Evolutionary conservation across 164 flowering plant genomes (phyloP).

Genomic region (Hamamelis virginiana): DNA sequence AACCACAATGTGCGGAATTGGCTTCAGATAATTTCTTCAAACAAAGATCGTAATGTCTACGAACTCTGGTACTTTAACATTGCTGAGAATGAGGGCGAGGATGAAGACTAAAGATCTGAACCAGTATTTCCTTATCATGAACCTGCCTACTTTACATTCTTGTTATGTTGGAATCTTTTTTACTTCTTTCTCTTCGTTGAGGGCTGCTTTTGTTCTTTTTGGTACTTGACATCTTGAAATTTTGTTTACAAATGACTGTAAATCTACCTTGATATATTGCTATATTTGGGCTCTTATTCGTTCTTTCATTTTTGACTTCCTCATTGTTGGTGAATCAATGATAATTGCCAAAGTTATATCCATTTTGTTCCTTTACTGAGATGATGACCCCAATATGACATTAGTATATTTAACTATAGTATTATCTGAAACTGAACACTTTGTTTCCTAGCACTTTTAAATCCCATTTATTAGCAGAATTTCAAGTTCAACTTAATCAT

Average conservation of each 20-base stretch:
- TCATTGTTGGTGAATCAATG: neutral
- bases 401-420: neutral
- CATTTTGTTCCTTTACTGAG: neutral
- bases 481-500: too few relatives aligned
- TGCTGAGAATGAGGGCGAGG: conserved; percentile 73
- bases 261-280: neutral
- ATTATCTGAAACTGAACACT: too few relatives aligned
- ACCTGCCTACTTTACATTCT: neutral
- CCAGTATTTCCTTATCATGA: neutral
- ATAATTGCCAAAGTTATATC: neutral
- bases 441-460: too few relatives aligned
- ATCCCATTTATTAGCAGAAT: too few relatives aligned
- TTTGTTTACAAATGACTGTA: neutral
- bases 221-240: neutral
- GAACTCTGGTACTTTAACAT: conserved; percentile 73
- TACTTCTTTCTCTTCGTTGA: neutral
- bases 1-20: conserved; percentile 75
- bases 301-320: neutral
- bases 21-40: conserved; percentile 68
- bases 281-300: neutral
- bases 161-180: neutral
- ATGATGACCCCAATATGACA: neutral
- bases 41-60: conserved; percentile 61
- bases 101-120: conserved; percentile 40
- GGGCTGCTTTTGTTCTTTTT: neutral